Percentiles rank a stretch among this genome's conserved stretches.
These are phyloP conservation scores for Globisporangium paddicum DNA, from an alignment of 352 stramenopile species.

Conservation along the genomic window DNA sequence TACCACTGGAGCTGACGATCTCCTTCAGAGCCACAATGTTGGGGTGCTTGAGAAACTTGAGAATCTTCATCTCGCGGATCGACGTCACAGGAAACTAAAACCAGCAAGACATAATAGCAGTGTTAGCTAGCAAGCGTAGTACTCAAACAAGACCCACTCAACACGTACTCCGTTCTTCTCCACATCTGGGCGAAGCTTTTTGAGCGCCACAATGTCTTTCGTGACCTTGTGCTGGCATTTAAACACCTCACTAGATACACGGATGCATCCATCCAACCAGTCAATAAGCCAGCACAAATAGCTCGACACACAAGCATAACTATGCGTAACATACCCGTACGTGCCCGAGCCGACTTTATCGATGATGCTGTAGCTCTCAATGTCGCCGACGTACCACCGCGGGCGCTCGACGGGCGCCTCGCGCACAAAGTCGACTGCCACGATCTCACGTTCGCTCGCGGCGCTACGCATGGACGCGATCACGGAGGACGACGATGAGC, in stretches of 20 bases:
- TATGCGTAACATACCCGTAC: constrained; percentile 54
- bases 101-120: neutral
- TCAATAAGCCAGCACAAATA: neutral
- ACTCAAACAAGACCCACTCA: no score
- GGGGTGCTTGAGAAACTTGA: constrained; percentile 93
- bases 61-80: constrained; percentile 97
- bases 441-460: constrained; percentile 70
- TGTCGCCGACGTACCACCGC: constrained; percentile 81
- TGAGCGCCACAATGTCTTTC: constrained; percentile 84
- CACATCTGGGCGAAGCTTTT: constrained; percentile 79
- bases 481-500: constrained; percentile 41
- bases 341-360: constrained; percentile 84
- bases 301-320: neutral
- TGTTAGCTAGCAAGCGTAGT: no score
- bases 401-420: constrained; percentile 37
- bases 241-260: constrained; percentile 69
- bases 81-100: constrained; percentile 91
- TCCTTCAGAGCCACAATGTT: constrained; percentile 96
- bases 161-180: constrained; percentile 80
- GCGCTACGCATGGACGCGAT: constrained; percentile 70
- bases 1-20: constrained; percentile 88
- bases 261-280: constrained; percentile 1
- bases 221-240: constrained; percentile 86
- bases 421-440: constrained; percentile 35
- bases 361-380: constrained; percentile 87